These are phyloP conservation scores for Paramyrothecium sp. DNA, from an alignment of 2,329 filamentous ascomycete genomes.

Conservation along the genomic window DNA sequence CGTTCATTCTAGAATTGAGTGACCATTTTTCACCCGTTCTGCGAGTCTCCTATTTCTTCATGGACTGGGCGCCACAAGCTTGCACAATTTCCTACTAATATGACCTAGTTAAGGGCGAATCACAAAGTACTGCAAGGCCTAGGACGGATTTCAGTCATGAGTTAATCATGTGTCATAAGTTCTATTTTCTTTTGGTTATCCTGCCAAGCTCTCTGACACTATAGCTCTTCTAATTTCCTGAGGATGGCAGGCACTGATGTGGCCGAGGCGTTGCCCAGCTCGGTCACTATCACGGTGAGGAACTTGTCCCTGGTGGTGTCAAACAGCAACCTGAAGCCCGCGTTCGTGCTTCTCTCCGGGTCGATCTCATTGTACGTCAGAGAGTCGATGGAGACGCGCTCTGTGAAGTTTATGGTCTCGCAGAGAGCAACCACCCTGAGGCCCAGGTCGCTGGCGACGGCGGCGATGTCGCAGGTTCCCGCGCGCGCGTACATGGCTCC, in stretches of 20 bases:
- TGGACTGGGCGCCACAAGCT: too few relatives aligned
- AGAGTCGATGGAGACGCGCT: constrained; percentile 84
- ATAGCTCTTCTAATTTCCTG: constrained; percentile 56
- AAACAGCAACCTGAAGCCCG: constrained; percentile 70
- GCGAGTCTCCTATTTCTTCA: too few relatives aligned
- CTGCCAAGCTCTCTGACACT: constrained; percentile 18
- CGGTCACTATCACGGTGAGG: constrained; percentile 85
- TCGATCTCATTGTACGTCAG: constrained; percentile 92
- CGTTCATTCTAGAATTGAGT: neutral
- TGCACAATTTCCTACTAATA: too few relatives aligned
- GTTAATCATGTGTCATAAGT: neutral
- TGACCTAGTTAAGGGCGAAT: too few relatives aligned
- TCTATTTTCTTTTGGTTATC: neutral
- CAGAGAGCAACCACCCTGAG: constrained; percentile 86
- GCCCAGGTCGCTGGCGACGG: constrained; percentile 73
- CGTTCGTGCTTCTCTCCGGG: constrained; percentile 63
- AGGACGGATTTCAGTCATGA: neutral
- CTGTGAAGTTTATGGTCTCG: constrained; percentile 90
- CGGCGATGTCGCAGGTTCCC: constrained; percentile 83
- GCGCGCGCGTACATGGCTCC: constrained; percentile 85
- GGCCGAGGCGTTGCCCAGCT: constrained; percentile 82
- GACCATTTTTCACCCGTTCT: too few relatives aligned
- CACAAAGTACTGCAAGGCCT: neutral
- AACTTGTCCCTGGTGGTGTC: constrained; percentile 88
- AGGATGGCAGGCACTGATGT: constrained; percentile 73